phyloP scores from a whole-genome alignment of 1,284 basidiomycete species.

The Moesziomyces globuligerus region DNA sequence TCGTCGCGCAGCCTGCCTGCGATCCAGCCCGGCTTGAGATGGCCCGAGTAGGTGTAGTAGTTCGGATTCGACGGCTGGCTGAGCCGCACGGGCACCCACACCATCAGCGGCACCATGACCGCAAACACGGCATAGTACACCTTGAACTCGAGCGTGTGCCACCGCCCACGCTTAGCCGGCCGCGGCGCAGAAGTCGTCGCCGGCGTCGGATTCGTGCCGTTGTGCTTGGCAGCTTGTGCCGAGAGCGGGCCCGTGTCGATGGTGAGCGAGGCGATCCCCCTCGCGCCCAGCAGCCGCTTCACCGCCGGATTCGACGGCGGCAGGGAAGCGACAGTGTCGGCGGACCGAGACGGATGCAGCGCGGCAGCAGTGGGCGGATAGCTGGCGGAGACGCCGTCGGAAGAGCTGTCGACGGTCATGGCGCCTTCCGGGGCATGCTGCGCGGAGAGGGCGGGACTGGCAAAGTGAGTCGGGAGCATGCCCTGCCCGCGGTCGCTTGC shows the following conservation, averaged over 20 bases:
- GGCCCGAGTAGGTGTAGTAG: constrained; percentile 74
- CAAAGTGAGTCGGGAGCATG: constrained; percentile 48
- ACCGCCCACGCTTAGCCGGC: constrained; percentile 69
- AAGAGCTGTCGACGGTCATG: background rate
- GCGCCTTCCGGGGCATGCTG: constrained; percentile 15
- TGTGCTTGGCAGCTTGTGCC: constrained; percentile 1
- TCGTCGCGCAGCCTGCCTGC: constrained; percentile 68
- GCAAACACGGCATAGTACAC: constrained; percentile 77
- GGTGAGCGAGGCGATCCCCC: constrained; percentile 43
- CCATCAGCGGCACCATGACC: constrained; percentile 79
- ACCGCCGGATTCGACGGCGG: constrained; percentile 11
- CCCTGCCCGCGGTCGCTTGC: constrained; percentile 12
- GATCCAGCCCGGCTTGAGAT: constrained; percentile 74
- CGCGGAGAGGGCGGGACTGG: constrained; percentile 18
- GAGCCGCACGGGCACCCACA: constrained; percentile 80
- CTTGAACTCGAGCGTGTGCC: constrained; percentile 84
- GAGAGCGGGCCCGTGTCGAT: constrained; percentile 41
- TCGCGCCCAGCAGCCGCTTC: constrained; percentile 21
- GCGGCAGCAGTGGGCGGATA: constrained; percentile 15
- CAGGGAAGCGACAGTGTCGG: background rate
- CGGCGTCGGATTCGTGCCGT: background rate
- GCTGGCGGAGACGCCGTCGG: constrained; percentile 5
- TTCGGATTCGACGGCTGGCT: constrained; percentile 81
- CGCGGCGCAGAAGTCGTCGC: background rate
- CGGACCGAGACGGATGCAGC: background rate